phyloP scores from a whole-genome alignment of 441 rosid species.

The Euphorbia schlechtendalii region DNA sequence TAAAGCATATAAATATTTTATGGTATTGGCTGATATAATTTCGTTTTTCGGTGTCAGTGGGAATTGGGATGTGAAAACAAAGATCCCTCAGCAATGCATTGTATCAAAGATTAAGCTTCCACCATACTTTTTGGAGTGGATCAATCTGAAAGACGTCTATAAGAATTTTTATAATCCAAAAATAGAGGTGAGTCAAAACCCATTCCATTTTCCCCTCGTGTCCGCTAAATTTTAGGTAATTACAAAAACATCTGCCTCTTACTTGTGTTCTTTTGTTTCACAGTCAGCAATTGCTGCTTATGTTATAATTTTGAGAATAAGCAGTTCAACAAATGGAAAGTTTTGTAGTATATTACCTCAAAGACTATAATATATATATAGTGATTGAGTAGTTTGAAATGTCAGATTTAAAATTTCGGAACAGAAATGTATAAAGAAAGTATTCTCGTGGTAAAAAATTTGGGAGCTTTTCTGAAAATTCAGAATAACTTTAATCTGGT shows the following conservation, averaged over 20 bases:
- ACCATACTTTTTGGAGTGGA: conserved; percentile 79
- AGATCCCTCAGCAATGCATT: conserved; percentile 72
- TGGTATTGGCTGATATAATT: conserved; percentile 17
- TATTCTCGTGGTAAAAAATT: no score
- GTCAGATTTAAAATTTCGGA: no score
- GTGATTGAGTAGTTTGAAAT: no score
- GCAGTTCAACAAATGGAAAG: background rate
- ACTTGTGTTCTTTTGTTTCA: background rate
- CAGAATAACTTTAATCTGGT: no score
- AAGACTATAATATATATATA: background rate
- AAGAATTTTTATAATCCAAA: conserved; percentile 58
- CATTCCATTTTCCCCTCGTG: no score
- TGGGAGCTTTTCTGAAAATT: no score
- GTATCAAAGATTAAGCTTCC: conserved; percentile 72
- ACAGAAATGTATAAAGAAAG: no score
- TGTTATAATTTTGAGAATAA: background rate
- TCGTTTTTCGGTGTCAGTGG: conserved; percentile 45
- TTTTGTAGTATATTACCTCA: background rate
- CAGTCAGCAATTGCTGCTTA: background rate
- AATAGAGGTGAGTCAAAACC: conserved; percentile 43
- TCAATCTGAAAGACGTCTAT: conserved; percentile 80
- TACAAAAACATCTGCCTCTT: background rate
- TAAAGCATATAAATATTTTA: background rate
- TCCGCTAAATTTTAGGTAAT: background rate
- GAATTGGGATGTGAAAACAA: conserved; percentile 94